Base-by-base conservation (phyloP, 371 early-diverging fungal species). In the Syncephalis fuscata region DNA sequence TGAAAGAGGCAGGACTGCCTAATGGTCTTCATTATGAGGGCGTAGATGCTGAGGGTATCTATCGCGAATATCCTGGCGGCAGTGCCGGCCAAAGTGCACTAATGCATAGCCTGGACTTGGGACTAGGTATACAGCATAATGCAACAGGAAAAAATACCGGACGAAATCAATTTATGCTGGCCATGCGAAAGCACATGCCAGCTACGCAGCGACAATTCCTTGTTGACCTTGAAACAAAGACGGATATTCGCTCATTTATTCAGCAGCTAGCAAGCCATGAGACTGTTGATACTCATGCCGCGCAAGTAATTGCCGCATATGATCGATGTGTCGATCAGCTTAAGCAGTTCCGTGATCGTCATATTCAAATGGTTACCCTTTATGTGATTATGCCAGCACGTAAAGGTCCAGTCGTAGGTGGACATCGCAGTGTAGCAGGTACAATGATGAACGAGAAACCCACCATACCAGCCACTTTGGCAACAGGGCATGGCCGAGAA, bases 161-260 rank as follows among this genome's bases (percentile, higher is more conserved):
- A 48, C 23, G 32, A 3, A 27, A 50, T 11, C 46, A 26, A 69
- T 74, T 69, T 48, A 64, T 95, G 39, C 76, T 78, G 46, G 83
- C 80, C 42, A 96, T 96, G 90, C 82, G 96, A 40, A 70, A 80
- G 49, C 88, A 92, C 62, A 90, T 96, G 85, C 88, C 94, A 3
- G 71, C 76, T 24, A 72, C 72, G 4, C 91, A 92, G 60, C 82
- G 92, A 23, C 71, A 71, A 39, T 95, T 91, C 57, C 63, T 97
- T 45, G 72, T 78, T 36, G 87, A 85, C 45, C 60, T 94, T 20
- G 79, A 75, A n/a, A 60, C 65, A 20, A 71, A 67, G 8, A 62
- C 68, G 46, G 75, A 77, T 46, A 61, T 80, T 22, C 74, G 79
- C 10, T 60, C 67, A 7, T 74, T 78, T 54, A 56, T 73, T 37